These are phyloP conservation scores for Colletotrichum incanum DNA, from an alignment of 2,329 filamentous ascomycete genomes.

Conservation along the genomic window DNA sequence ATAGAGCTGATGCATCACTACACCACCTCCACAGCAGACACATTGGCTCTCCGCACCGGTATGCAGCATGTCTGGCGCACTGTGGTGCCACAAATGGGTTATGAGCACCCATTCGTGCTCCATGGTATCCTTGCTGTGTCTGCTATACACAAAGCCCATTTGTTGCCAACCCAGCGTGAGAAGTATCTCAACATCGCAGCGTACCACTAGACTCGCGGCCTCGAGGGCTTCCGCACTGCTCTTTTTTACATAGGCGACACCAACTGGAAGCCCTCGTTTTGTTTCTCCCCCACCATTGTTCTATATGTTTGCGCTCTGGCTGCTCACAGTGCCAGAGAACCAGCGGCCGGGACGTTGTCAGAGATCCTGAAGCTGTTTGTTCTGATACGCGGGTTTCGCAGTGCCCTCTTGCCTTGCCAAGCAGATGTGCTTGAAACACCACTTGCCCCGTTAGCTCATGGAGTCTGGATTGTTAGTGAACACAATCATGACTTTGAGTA, in stretches of 20 bases:
- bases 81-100: background rate
- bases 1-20: background rate
- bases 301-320: background rate
- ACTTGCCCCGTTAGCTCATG: background rate
- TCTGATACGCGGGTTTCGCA: background rate
- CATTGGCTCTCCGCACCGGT: background rate
- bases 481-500: background rate
- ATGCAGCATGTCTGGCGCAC: background rate
- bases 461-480: background rate
- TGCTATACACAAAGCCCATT: background rate
- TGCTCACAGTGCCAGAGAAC: background rate
- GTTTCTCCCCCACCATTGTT: background rate
- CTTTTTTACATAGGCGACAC: background rate
- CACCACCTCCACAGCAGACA: background rate
- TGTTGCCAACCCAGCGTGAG: background rate
- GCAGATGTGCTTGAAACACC: background rate
- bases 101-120: background rate
- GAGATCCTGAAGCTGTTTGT: background rate
- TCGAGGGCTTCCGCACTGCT: background rate
- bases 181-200: background rate
- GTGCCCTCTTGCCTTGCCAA: background rate
- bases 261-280: background rate
- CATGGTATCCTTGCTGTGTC: background rate
- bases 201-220: background rate
- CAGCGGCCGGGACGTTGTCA: background rate